Evolutionary conservation across 768 basidiomycete species (phyloP), one percentile per base, ranked within the genome.

Genomic region (Mrakia gelida): DNA sequence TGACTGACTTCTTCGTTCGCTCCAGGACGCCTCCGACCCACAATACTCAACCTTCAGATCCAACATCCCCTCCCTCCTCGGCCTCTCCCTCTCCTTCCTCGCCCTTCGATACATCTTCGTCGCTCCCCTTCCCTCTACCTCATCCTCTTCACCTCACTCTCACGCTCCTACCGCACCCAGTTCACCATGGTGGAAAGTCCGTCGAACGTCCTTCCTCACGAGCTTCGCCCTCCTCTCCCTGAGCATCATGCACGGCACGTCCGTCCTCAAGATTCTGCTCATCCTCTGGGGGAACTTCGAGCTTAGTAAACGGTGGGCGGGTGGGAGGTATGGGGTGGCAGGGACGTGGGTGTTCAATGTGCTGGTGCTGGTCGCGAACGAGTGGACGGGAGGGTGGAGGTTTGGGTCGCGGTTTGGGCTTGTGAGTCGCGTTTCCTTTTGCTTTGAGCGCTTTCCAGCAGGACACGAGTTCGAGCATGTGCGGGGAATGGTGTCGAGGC

Each of bases 41-140:
- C 97, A 98, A 86, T 98, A 95, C 83, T 91, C 91, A 34, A 88
- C 90, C 4, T 97, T 99, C 84, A 89, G 97, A 56, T 87, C 88
- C 81, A 93, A 94, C 82, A 82, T 98, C 67, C 89, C 91, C 8
- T 84, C 90, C 8, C 87, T 98, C 6, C 81, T 87, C 54, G 61
- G 83, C 61, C 86, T 92, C 41, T 85, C 86, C 23, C 77, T 85
- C 38, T 81, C 87, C n/a, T 92, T 91, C 82, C 85, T 94, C 28
- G 79, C 84, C 32, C 72, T 91, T 91, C 81, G 86, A 41, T 89
- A n/a, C 89, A 89, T 80, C 85, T 84, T 78, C 85, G 83, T 62
- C 61, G 80, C 74, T n/a, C 59, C 7, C 18, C 59, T 7, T n/a
- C 28, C 23, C 23, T 56, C 56, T 1, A 6, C 59, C 26, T 59